phyloP scores from a whole-genome alignment of 495 filamentous ascomycete species.

The Evernia prunastri region DNA sequence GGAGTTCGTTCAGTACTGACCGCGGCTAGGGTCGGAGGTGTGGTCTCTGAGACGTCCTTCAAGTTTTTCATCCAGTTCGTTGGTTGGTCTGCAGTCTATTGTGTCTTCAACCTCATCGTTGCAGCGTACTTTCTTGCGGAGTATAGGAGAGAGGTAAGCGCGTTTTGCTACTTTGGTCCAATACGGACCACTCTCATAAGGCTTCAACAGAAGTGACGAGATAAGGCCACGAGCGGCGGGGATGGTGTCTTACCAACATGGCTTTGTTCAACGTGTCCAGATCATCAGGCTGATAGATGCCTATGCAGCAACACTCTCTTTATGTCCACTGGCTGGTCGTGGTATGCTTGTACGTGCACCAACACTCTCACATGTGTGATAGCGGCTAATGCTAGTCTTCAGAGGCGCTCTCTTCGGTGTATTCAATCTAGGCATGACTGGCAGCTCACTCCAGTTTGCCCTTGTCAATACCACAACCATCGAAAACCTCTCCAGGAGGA shows the following conservation, averaged over 20 bases:
- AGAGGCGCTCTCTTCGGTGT: conserved; percentile 64
- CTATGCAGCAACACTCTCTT: conserved; percentile 18
- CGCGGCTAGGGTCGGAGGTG: conserved; percentile 66
- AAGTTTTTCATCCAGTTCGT: conserved; percentile 90
- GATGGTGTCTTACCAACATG: conserved; percentile 6
- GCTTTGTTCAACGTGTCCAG: conserved; percentile 17
- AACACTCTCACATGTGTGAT: conserved; percentile 6
- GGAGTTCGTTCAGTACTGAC: background rate
- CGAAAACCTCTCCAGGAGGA: conserved; percentile 59
- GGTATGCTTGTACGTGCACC: conserved; percentile 47
- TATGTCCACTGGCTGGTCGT: conserved; percentile 50
- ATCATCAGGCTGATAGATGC: conserved; percentile 26
- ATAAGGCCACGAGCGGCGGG: background rate
- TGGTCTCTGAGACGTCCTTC: conserved; percentile 75
- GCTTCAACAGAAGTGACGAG: conserved; percentile 1
- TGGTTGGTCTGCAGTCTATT: conserved; percentile 62
- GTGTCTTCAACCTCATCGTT: conserved; percentile 54
- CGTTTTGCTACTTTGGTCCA: background rate
- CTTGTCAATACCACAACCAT: conserved; percentile 72
- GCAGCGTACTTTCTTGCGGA: conserved; percentile 52
- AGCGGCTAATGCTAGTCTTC: conserved; percentile 22
- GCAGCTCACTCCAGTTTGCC: conserved; percentile 62
- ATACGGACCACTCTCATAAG: background rate
- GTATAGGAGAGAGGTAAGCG: conserved; percentile 24
- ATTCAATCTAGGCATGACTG: conserved; percentile 68